Evolutionary conservation across 1,284 basidiomycete species (phyloP), one percentile per base, ranked within the genome.

Genomic region (Papiliotrema fonsecae): DNA sequence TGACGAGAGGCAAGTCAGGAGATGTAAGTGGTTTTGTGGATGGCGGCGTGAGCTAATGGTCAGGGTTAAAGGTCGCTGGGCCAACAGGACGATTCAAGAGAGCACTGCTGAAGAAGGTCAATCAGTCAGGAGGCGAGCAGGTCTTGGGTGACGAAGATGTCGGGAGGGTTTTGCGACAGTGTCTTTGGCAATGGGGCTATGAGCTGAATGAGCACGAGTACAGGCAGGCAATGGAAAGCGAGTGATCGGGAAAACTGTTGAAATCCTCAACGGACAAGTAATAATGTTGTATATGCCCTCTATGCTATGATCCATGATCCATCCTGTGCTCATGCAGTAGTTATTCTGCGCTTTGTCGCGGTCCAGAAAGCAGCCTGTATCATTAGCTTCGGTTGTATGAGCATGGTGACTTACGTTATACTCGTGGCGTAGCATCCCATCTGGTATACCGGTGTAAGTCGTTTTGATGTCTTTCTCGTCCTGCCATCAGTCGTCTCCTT

Each of bases 401-500:
- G 22, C 14, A 10, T 18, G 14, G n/a, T 4, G 11, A 54, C 61
- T 67, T 63, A 78, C 77, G n/a, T 85, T 80, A 70, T 97, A 97
- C 18, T 86, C 78, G 64, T 97, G 93, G 27, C 82, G 80, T n/a
- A 97, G 78, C 87, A 97, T 89, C 21, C 82, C 83, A 54, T 83
- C 78, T 4, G 81, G 76, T 60, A 91, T 88, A 55, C 83, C 88
- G 6, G 91, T 93, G 67, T 97, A 98, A 2, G 87, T 87, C 18
- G 89, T 86, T 54, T 83, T 79, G 42, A 97, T 82, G 25, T 79
- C 84, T 42, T 78, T 77, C 71, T 92, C 88, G 56, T 93, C 82
- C 88, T 93, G 61, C 25, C 2, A 30, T 6, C 0, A 22, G 9
- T 13, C 42, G 41, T 2, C 18, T 34, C 6, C n/a, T 40, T 1